Conservation (phyloP, 805 yeast species). For the Schwanniomyces occidentalis region DNA sequence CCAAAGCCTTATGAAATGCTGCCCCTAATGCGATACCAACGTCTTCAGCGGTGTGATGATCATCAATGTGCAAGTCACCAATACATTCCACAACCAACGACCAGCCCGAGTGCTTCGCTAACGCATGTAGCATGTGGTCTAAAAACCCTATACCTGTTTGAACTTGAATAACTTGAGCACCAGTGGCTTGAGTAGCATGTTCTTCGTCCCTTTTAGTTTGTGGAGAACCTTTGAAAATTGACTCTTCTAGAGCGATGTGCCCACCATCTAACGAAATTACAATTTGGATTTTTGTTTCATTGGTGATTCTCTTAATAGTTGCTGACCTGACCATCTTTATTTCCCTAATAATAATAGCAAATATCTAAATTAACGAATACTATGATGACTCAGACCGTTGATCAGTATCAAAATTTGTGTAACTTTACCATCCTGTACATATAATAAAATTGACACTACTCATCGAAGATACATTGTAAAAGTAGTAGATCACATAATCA, state of each 20-base stretch:
- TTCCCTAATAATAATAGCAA: neutral
- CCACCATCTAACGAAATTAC: constrained; percentile 89
- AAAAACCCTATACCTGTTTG: constrained; percentile 93
- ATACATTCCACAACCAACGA: constrained; percentile 83
- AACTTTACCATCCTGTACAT: no score
- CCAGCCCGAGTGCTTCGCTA: constrained; percentile 98
- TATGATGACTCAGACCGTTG: no score
- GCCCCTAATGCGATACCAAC: constrained; percentile 89
- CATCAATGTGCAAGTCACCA: constrained; percentile 95
- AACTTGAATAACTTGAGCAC: constrained; percentile 71
- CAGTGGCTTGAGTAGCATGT: constrained; percentile 70
- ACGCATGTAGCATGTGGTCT: constrained; percentile 96
- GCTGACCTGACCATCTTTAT: constrained; percentile 34
- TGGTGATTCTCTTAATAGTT: constrained; percentile 68
- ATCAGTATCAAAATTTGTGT: no score
- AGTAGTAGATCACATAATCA: no score
- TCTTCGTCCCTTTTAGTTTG: constrained; percentile 21
- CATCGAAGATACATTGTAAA: no score
- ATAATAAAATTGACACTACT: no score
- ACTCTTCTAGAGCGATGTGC: constrained; percentile 56
- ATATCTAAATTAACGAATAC: no score
- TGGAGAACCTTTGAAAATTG: constrained; percentile 47
- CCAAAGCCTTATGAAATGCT: constrained; percentile 88
- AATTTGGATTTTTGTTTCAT: constrained; percentile 91
- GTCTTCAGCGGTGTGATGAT: constrained; percentile 96